Evolutionary conservation across 2,329 filamentous ascomycete genomes (phyloP), one percentile per base, ranked within the genome.

Genomic region (Diplocarpon mali): DNA sequence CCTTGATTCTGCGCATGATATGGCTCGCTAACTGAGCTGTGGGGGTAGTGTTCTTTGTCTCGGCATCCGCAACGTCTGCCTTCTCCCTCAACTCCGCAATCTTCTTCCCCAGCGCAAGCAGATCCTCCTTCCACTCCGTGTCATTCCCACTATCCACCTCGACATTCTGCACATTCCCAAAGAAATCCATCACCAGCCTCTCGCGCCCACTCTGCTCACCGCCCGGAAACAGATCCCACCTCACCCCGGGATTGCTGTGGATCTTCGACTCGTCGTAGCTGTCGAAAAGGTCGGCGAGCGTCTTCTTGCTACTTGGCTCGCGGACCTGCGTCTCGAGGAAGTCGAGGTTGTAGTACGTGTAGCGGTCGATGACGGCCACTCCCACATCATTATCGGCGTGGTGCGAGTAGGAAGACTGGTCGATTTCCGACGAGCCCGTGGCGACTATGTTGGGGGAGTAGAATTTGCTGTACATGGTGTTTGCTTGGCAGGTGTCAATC

Each of bases 401-500:
- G 67, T 98, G 92, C 1, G 86, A 94, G 67, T 98, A 98, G 0
- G 85, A 94, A 5, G 87, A 95, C 65, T 98, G 86, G 62, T 96
- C 90, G 49, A 96, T 82, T 63, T 92, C 88, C 2, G 85, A 93
- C 28, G 86, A 94, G n/a, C 92, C 92, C 0, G 93, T 98, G 0
- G 92, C 92, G 59, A 98, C 88, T 58, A 98, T 95, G 60, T 96
- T 96, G 38, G 90, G 90, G 5, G 88, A 94, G 70, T 98, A 98
- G 60, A 98, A 86, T 58, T 95, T 90, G 62, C 82, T 90, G 69
- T 95, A 98, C 88, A 98, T 95, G 28, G 92, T 98, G 65, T 98
- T 98, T 44, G 92, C 92, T 68, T 98, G 92, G 69, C 92, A 98
- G 0, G 92, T 98, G 65, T 98, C 92, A 66, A 98, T 98, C 92